Conservation (phyloP, 257 asterid genomes). For the Eucommia ulmoides region DNA sequence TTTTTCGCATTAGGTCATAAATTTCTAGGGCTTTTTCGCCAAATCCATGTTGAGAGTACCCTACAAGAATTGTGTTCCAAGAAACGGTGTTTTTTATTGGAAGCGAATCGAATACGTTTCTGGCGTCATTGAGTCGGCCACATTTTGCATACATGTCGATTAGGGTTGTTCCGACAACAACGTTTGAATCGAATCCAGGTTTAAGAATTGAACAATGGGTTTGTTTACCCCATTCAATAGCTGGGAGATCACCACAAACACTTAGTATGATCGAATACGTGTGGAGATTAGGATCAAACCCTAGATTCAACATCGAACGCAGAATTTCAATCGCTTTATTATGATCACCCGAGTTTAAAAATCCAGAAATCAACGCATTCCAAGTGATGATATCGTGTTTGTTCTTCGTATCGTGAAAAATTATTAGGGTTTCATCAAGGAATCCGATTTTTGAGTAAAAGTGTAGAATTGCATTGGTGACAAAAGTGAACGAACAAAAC, state of each 20-base stretch:
- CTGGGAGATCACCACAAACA: slow-evolving; percentile 66
- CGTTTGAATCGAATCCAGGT: slow-evolving; percentile 44
- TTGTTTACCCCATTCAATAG: slow-evolving; percentile 72
- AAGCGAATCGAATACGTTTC: slow-evolving; percentile 43
- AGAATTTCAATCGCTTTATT: slow-evolving; percentile 30
- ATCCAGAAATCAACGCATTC: slow-evolving; percentile 61
- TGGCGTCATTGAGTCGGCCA: slow-evolving; percentile 44
- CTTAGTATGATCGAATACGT: slow-evolving; percentile 59
- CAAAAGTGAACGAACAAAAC: slow-evolving; percentile 36
- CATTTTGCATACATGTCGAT: slow-evolving; percentile 77
- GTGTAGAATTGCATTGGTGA: slow-evolving; percentile 44
- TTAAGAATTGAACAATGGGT: slow-evolving; percentile 48
- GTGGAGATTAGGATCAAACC: slow-evolving; percentile 40
- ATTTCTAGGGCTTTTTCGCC: slow-evolving; percentile 57
- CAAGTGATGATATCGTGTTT: slow-evolving; percentile 50
- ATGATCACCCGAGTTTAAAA: slow-evolving; percentile 17
- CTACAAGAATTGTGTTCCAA: slow-evolving; percentile 72
- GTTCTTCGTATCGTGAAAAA: slow-evolving; percentile 35
- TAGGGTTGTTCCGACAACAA: slow-evolving; percentile 65
- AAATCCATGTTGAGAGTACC: slow-evolving; percentile 70
- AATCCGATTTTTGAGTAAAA: slow-evolving; percentile 38
- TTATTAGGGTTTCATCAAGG: slow-evolving; percentile 33
- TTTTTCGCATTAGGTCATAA: slow-evolving; percentile 34
- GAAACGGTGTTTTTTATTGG: slow-evolving; percentile 44
- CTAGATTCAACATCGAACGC: slow-evolving; percentile 30